Conservation (phyloP, 139 green algal species). For the Coelastrella sp. region DNA sequence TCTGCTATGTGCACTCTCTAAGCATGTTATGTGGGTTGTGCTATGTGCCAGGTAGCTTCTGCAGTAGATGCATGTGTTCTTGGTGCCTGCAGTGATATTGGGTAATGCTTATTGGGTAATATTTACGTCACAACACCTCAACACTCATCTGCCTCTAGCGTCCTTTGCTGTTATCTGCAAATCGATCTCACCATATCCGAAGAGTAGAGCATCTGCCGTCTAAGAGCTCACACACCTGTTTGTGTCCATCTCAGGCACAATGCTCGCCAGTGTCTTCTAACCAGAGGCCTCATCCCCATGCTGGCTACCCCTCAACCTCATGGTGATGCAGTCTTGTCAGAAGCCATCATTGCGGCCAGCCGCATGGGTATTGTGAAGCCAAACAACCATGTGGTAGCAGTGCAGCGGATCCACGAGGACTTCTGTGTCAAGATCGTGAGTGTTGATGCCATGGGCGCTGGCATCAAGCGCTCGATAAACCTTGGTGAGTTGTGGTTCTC, state of each 20-base stretch:
- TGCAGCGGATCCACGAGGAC: constrained; percentile 72
- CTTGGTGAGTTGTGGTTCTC: constrained; percentile 33
- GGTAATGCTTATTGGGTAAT: too few species aligned
- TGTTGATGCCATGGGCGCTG: constrained; percentile 36
- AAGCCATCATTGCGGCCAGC: constrained; percentile 28
- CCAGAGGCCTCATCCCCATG: constrained; percentile 85
- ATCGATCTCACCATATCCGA: too few species aligned
- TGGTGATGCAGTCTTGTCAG: constrained; percentile 53
- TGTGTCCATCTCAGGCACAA: constrained; percentile 46
- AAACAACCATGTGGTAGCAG: constrained; percentile 80
- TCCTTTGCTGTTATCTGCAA: too few species aligned
- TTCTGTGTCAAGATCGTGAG: constrained; percentile 67
- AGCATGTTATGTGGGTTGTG: not conserved
- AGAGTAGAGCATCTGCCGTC: too few species aligned
- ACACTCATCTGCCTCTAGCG: too few species aligned
- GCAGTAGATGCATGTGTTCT: too few species aligned
- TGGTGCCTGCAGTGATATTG: too few species aligned
- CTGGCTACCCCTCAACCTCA: constrained; percentile 81
- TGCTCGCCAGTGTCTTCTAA: constrained; percentile 86
- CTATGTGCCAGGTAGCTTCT: too few species aligned
- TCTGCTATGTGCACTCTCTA: not conserved
- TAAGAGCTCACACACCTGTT: too few species aligned
- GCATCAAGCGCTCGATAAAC: constrained; percentile 44
- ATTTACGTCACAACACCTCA: too few species aligned
- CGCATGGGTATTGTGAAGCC: constrained; percentile 71